Evolutionary conservation across 169 alveolate species (phyloP), one percentile per base, ranked within the genome.

Genomic region (Plasmodium sp.): DNA sequence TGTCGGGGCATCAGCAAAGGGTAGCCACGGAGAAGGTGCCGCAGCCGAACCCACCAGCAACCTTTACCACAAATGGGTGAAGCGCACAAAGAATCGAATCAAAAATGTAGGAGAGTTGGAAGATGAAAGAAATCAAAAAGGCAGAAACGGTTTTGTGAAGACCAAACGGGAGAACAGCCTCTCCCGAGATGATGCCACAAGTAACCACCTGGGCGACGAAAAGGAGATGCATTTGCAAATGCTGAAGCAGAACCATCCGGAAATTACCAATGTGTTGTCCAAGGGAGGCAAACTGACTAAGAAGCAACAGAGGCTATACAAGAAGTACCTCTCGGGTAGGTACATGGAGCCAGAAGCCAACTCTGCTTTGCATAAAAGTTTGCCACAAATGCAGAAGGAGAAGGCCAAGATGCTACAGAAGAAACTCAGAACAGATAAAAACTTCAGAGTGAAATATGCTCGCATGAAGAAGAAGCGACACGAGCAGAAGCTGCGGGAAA

Each of bases 91-190:
- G 74, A 84, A 93, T 22, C 73, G 95, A 84, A 95, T 95, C 14
- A 95, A 95, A 82, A 81, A 81, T 86, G 92, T 95, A 31, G 97
- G 97, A n/a, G 97, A 95, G 79, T 41, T 95, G 56, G 97, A 95
- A 82, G 97, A 95, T 43, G 72, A 27, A 33, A 45, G 72, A 18
- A 41, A 71, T 4, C 27, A 39, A 22, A 93, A n/a, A 1, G 71
- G 16, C 0, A 14, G 27, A 51, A 51, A 51, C 0, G 3, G 1
- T 27, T 72, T 7, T 43, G 6, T 16, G 3, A 34, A 27, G 7
- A 74, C 10, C 5, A 72, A 80, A 92, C 33, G 39, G 62, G 27
- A 16, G 18, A 5, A 71, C 2, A 22, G 3, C 7, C 33, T 22
- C 22, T 31, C 36, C 0, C 10, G 12, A 41, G 75, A 33, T 0